A percentile compares a stretch with the other conserved stretches of the same genome.
phyloP scores from a whole-genome alignment of 2,329 filamentous ascomycete species.

The Microcera coccophila region DNA sequence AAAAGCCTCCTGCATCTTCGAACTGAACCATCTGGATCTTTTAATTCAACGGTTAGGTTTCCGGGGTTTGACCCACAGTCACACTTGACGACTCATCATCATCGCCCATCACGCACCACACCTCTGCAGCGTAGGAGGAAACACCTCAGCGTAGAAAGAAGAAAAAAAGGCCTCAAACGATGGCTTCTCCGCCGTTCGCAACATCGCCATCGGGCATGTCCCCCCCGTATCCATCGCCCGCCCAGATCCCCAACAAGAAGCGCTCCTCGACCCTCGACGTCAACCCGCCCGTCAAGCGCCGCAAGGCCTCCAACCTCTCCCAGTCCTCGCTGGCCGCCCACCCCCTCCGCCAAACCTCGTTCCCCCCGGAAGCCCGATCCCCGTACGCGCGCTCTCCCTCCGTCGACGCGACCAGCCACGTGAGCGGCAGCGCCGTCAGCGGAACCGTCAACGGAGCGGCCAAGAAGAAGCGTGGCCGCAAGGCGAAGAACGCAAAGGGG shows the following conservation, averaged over 20 bases:
- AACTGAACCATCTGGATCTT: too few relatives aligned
- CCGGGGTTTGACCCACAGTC: too few relatives aligned
- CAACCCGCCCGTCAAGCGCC: slow-evolving; percentile 56
- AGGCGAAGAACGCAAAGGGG: slow-evolving; percentile 53
- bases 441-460: slow-evolving; percentile 35
- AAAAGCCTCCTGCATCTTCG: too few relatives aligned
- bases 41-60: too few relatives aligned
- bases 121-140: too few relatives aligned
- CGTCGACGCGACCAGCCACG: slow-evolving; percentile 56
- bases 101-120: too few relatives aligned
- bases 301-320: slow-evolving; percentile 65
- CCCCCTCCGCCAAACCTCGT: slow-evolving; percentile 76
- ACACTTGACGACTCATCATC: too few relatives aligned
- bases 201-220: slow-evolving; percentile 52
- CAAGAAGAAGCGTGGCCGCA: slow-evolving; percentile 61
- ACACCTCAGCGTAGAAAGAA: not conserved
- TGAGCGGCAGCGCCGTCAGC: slow-evolving; percentile 59
- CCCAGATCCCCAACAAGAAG: slow-evolving; percentile 56
- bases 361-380: slow-evolving; percentile 61
- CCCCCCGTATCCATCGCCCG: slow-evolving; percentile 49
- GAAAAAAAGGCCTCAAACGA: slow-evolving; percentile 29
- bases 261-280: slow-evolving; percentile 54
- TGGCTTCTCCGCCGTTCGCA: slow-evolving; percentile 55
- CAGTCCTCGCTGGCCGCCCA: slow-evolving; percentile 55
- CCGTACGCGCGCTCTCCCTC: slow-evolving; percentile 62